Conservation (phyloP, 306 rosid genomes). For the Cicer bijugum region DNA sequence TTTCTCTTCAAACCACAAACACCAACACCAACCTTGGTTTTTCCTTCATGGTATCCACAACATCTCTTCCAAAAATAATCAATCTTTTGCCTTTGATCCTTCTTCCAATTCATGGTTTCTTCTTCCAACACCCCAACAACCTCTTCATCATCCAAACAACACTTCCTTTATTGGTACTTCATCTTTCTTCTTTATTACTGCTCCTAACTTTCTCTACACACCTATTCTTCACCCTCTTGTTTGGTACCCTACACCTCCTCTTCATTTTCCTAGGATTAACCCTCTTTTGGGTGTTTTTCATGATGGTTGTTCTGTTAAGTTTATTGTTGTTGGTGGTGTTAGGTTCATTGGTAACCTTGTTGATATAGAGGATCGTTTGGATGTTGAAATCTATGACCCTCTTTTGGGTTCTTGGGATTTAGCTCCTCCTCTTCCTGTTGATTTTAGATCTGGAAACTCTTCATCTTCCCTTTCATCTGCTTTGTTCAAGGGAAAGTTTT, state of each 20-base stretch:
- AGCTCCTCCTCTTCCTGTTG: conserved; percentile 71
- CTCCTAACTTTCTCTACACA: conserved; percentile 64
- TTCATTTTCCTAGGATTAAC: conserved; percentile 69
- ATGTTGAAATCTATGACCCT: conserved; percentile 73
- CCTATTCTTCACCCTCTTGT: conserved; percentile 48
- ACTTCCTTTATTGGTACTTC: conserved; percentile 66
- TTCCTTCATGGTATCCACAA: conserved; percentile 85
- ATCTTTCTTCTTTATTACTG: conserved; percentile 70
- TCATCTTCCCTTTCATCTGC: conserved; percentile 79
- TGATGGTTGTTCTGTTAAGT: conserved; percentile 34
- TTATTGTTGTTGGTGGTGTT: conserved; percentile 81
- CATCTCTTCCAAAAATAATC: conserved; percentile 74
- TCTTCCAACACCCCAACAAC: conserved; percentile 55
- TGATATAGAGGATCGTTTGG: conserved; percentile 81
- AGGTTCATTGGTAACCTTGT: conserved; percentile 74
- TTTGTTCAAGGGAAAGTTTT: conserved; percentile 56
- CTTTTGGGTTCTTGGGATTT: conserved; percentile 56
- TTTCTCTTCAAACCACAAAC: conserved; percentile 45
- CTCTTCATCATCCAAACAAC: conserved; percentile 25
- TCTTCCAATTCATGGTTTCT: conserved; percentile 67
- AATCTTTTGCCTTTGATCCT: conserved; percentile 83
- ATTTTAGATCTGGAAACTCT: conserved; percentile 73
- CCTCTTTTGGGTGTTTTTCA: conserved; percentile 76
- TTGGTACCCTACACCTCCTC: conserved; percentile 63
- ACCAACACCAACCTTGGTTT: conserved; percentile 63